These are phyloP conservation scores for Puya raimondii DNA, from an alignment of 176 grass and related monocot genomes.

Conservation along the genomic window DNA sequence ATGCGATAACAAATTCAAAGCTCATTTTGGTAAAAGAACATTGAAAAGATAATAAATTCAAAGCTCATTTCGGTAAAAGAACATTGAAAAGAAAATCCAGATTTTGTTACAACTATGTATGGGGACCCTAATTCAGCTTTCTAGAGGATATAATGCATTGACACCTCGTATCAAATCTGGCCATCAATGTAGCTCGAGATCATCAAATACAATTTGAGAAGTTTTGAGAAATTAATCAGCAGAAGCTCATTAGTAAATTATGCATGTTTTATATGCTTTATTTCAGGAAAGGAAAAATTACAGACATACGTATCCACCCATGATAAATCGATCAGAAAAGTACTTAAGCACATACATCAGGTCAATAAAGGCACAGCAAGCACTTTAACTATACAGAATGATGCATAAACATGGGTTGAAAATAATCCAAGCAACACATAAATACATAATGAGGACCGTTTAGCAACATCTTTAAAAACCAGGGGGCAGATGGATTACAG, in stretches of 20 bases:
- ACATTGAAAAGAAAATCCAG: too few species aligned
- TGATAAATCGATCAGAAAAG: background rate
- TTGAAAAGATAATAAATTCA: too few species aligned
- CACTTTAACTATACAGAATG: background rate
- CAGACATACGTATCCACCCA: background rate
- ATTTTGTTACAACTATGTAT: background rate
- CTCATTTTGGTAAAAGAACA: too few species aligned
- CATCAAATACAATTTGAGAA: background rate
- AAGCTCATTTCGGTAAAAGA: too few species aligned
- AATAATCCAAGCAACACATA: constrained; percentile 12
- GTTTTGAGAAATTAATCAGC: background rate
- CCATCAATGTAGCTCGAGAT: background rate
- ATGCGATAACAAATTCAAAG: too few species aligned
- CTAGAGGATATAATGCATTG: background rate
- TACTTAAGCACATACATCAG: background rate
- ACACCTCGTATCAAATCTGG: background rate
- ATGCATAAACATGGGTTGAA: constrained; percentile 4
- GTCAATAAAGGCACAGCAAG: background rate
- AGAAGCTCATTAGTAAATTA: background rate
- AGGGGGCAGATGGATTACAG: constrained; percentile 66
- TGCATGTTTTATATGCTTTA: background rate
- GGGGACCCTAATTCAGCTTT: background rate
- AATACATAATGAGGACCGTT: constrained; percentile 14
- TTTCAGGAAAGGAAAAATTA: background rate
- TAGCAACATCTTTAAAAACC: constrained; percentile 20